Conservation (phyloP, 1,284 basidiomycete genomes). For the Ustilago curta region DNA sequence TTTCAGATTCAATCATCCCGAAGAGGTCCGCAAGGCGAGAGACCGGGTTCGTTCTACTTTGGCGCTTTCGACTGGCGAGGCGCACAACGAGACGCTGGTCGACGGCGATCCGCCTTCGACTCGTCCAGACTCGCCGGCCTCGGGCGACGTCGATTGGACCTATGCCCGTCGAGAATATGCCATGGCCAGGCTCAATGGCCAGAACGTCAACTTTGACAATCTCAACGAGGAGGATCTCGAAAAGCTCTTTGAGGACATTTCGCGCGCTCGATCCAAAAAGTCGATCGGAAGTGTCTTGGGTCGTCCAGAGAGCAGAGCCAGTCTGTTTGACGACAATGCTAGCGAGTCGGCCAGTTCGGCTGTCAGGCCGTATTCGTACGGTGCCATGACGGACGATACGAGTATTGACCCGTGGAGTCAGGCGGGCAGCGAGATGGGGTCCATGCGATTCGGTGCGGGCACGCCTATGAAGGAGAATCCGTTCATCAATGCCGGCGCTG, state of each 20-base stretch:
- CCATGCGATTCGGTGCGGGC: slow-evolving; percentile 31
- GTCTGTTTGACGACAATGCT: slow-evolving; percentile 59
- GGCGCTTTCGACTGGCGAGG: slow-evolving; percentile 54
- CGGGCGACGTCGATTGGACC: slow-evolving; percentile 65
- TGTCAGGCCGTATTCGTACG: slow-evolving; percentile 58
- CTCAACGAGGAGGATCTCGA: slow-evolving; percentile 65
- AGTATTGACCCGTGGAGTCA: slow-evolving; percentile 63
- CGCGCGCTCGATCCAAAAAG: slow-evolving; percentile 55
- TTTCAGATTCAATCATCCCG: slow-evolving; percentile 84
- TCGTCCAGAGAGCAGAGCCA: slow-evolving; percentile 60
- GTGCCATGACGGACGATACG: slow-evolving; percentile 64
- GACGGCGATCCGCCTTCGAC: slow-evolving; percentile 41
- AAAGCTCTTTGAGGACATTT: slow-evolving; percentile 66
- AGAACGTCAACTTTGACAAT: slow-evolving; percentile 64
- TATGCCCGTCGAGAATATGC: slow-evolving; percentile 63
- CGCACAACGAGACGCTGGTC: slow-evolving; percentile 47
- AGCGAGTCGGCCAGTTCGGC: slow-evolving; percentile 57
- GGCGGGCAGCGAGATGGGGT: slow-evolving; percentile 53
- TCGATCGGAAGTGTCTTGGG: slow-evolving; percentile 56
- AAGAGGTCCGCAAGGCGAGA: slow-evolving; percentile 59
- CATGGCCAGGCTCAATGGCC: slow-evolving; percentile 59
- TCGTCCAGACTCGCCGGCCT: slow-evolving; percentile 61
- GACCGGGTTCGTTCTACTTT: slow-evolving; percentile 58
- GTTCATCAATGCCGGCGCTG: slow-evolving; percentile 5
- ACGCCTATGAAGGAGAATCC: slow-evolving; percentile 33